These are phyloP conservation scores for Ailanthus altissimus DNA, from an alignment of 345 rosid genomes.

Conservation along the genomic window DNA sequence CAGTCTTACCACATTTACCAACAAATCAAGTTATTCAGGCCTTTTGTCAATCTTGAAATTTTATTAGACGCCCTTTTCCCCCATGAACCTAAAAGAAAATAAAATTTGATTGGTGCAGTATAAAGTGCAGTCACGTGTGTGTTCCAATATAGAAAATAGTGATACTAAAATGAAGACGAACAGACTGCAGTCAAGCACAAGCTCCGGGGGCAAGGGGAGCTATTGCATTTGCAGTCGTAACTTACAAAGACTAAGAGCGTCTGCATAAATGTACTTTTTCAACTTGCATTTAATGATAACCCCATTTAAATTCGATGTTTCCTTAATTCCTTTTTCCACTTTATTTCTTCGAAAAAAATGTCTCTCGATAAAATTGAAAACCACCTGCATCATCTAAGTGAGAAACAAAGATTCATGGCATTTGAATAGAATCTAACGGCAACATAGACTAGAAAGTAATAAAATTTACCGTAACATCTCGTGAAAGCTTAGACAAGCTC, in stretches of 20 bases:
- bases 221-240: neutral
- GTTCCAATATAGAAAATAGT: neutral
- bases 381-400: neutral
- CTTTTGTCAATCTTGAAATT: no score
- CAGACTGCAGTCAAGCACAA: neutral
- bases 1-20: no score
- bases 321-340: neutral
- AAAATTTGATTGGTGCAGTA: neutral
- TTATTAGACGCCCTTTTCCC: no score
- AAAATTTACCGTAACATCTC: conserved; percentile 57
- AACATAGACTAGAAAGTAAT: conserved; percentile 21
- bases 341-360: neutral
- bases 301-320: neutral
- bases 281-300: conserved; percentile 12
- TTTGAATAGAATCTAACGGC: conserved; percentile 16
- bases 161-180: neutral
- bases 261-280: conserved; percentile 6
- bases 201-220: neutral
- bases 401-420: neutral
- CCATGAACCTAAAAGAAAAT: neutral
- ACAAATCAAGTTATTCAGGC: no score
- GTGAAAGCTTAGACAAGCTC: conserved; percentile 41
- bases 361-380: no score
- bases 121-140: neutral
- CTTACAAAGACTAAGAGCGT: conserved; percentile 9